Evolutionary conservation across 768 basidiomycete genomes (phyloP).

Genomic region (Calocybe gangraenosa): DNA sequence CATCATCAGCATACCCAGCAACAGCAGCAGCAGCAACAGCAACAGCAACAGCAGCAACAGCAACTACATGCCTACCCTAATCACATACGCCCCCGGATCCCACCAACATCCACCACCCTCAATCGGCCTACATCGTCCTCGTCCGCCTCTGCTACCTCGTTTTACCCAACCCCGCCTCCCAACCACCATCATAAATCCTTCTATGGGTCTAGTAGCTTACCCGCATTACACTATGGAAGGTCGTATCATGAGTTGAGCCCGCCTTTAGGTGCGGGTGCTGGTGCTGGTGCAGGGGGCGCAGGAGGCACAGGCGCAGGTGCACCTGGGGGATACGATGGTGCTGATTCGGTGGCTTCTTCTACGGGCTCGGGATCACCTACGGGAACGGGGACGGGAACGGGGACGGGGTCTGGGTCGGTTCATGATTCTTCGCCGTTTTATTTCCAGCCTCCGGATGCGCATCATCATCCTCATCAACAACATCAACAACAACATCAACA

Average conservation of each 20-base stretch:
- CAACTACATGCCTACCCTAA: not conserved
- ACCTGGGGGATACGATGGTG: slow-evolving; percentile 28
- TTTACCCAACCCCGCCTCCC: slow-evolving; percentile 6
- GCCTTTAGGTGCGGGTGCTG: no score
- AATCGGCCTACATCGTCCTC: slow-evolving; percentile 6
- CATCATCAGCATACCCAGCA: no score
- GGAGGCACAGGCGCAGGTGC: no score
- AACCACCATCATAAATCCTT: slow-evolving; percentile 5
- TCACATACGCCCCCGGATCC: not conserved
- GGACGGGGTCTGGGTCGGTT: no score
- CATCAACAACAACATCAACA: no score
- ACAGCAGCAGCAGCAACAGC: no score
- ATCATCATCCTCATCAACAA: not conserved
- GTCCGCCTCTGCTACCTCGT: slow-evolving; percentile 8
- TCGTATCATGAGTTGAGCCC: slow-evolving; percentile 22
- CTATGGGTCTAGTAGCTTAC: slow-evolving; percentile 11
- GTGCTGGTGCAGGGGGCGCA: no score
- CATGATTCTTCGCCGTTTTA: slow-evolving; percentile 68
- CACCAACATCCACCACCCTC: slow-evolving; percentile 3
- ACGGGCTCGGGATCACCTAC: slow-evolving; percentile 13
- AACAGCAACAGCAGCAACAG: slow-evolving; percentile 8
- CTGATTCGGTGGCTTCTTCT: slow-evolving; percentile 25
- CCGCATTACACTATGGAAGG: slow-evolving; percentile 37
- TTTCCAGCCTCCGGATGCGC: slow-evolving; percentile 59
- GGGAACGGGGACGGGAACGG: no score